Conservation (phyloP, 352 stramenopile genomes). For the Nannochloropsis limnetica region DNA sequence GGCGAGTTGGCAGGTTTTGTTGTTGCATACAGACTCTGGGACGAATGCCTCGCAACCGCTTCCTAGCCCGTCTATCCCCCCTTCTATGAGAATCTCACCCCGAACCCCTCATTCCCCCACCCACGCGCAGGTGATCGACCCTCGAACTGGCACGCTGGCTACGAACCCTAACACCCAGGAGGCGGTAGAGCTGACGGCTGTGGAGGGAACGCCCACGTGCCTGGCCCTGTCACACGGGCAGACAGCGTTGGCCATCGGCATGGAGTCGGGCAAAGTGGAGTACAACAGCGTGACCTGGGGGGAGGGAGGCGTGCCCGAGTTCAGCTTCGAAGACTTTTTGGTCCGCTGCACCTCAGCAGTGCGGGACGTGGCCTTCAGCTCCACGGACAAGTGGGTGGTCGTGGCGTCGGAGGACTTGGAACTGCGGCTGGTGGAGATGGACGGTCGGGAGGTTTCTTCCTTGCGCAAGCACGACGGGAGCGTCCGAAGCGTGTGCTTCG, state of each 20-base stretch:
- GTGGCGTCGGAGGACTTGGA: neutral
- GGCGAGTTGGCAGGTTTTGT: neutral
- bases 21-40: neutral
- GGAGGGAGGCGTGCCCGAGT: neutral
- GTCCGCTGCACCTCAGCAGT: neutral
- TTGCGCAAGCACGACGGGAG: constrained; percentile 22
- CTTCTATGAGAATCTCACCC: neutral
- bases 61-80: neutral
- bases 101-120: neutral
- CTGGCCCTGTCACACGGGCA: neutral
- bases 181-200: constrained; percentile 14
- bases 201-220: neutral
- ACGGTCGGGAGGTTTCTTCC: neutral
- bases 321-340: constrained; percentile 33
- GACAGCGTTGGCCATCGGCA: constrained; percentile 10
- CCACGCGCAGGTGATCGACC: neutral
- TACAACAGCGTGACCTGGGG: constrained; percentile 16
- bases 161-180: neutral
- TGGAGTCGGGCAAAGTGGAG: constrained; percentile 28
- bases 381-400: neutral
- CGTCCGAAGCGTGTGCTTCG: constrained; percentile 11
- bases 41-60: neutral
- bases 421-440: neutral
- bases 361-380: constrained; percentile 11
- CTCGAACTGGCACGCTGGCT: neutral